Evolutionary conservation across 306 rosid genomes (phyloP).

Genomic region (Sechiopsis laciniata): DNA sequence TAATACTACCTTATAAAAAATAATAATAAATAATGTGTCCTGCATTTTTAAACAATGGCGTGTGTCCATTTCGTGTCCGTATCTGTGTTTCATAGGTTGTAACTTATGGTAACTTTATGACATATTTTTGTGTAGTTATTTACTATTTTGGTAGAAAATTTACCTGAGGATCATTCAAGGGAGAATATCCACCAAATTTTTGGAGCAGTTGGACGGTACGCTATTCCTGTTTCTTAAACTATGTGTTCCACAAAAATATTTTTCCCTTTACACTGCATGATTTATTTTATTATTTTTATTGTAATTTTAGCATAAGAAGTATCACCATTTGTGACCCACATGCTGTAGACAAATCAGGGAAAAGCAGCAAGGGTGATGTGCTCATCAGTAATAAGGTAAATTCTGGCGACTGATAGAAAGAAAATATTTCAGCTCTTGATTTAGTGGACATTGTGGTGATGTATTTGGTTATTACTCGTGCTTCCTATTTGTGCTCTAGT

Average conservation of each 20-base stretch:
- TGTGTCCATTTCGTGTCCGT: too few species aligned
- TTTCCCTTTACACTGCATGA: slow-evolving; percentile 9
- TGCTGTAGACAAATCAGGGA: slow-evolving; percentile 41
- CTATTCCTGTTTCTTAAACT: slow-evolving; percentile 9
- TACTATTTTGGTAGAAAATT: slow-evolving; percentile 90
- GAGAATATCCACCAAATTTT: slow-evolving; percentile 65
- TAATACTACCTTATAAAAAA: too few species aligned
- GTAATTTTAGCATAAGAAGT: slow-evolving; percentile 56
- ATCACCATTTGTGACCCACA: slow-evolving; percentile 54
- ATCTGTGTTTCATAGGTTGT: background rate
- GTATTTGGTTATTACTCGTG: background rate
- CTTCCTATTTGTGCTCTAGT: background rate
- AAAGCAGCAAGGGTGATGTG: slow-evolving; percentile 47
- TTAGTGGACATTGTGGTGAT: background rate
- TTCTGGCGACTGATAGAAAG: background rate
- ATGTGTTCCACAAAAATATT: background rate
- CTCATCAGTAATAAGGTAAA: slow-evolving; percentile 61
- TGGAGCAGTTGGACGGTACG: slow-evolving; percentile 84
- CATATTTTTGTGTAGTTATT: slow-evolving; percentile 54
- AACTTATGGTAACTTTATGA: slow-evolving; percentile 14
- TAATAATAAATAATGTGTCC: too few species aligned
- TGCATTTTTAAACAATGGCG: too few species aligned
- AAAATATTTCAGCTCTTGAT: background rate
- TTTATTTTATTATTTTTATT: background rate
- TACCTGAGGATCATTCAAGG: slow-evolving; percentile 79